Evolutionary conservation across 1,139 yeast genomes (phyloP).

Genomic region (Zygosaccharomyces pseudobailii): DNA sequence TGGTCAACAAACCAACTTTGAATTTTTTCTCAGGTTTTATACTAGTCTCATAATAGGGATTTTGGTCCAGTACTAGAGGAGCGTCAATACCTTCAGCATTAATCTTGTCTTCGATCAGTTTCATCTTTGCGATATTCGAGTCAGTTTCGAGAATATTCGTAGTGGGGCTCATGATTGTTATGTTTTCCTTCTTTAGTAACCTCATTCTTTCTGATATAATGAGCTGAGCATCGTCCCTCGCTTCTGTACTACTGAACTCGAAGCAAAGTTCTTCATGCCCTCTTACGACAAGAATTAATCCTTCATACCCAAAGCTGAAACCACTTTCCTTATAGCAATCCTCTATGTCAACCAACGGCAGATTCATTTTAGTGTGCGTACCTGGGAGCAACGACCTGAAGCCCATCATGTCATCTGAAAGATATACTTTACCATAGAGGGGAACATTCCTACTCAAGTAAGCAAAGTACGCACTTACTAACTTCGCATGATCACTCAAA

Average conservation of each 20-base stretch:
- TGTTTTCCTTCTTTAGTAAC: slow-evolving; percentile 4
- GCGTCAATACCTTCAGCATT: slow-evolving; percentile 58
- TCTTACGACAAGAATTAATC: slow-evolving; percentile 59
- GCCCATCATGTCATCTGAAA: slow-evolving; percentile 64
- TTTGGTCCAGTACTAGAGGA: slow-evolving; percentile 63
- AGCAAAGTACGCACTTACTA: slow-evolving; percentile 67
- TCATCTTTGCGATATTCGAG: slow-evolving; percentile 48
- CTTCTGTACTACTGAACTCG: slow-evolving; percentile 62
- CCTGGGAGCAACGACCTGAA: slow-evolving; percentile 81
- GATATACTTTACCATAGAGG: slow-evolving; percentile 73
- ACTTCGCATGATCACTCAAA: slow-evolving; percentile 44
- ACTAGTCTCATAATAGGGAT: slow-evolving; percentile 51
- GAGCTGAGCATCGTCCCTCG: slow-evolving; percentile 58
- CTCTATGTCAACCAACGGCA: slow-evolving; percentile 71
- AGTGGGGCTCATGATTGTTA: slow-evolving; percentile 23
- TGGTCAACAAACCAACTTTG: slow-evolving; percentile 70
- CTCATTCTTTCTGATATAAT: slow-evolving; percentile 12
- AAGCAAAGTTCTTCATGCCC: slow-evolving; percentile 74
- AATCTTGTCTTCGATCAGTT: slow-evolving; percentile 58
- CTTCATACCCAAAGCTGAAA: slow-evolving; percentile 60
- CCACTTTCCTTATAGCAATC: slow-evolving; percentile 63
- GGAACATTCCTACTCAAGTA: slow-evolving; percentile 71
- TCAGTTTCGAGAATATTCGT: slow-evolving; percentile 40
- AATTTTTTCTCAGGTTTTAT: slow-evolving; percentile 48
- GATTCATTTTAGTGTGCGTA: slow-evolving; percentile 71